Conservation (phyloP, 2,329 filamentous ascomycete species). For the Aspergillus sp. region DNA sequence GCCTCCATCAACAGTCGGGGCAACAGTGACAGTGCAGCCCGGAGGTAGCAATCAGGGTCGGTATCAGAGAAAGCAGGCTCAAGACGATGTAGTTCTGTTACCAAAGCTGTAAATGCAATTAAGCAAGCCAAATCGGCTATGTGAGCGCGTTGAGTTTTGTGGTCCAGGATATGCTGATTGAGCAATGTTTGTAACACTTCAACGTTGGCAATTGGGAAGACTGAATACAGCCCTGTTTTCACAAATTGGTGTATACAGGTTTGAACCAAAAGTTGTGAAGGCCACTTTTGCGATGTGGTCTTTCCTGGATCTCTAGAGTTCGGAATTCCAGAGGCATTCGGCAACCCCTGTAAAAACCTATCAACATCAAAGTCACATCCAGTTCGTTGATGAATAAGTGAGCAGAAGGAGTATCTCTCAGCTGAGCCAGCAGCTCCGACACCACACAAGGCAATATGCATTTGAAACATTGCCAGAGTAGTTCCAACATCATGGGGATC, state of each 20-base stretch:
- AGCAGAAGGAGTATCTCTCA: slow-evolving; percentile 19
- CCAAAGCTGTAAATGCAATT: slow-evolving; percentile 24
- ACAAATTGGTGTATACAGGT: slow-evolving; percentile 21
- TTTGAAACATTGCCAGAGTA: slow-evolving; percentile 20
- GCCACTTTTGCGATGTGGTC: slow-evolving; percentile 18
- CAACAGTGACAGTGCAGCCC: slow-evolving; percentile 21
- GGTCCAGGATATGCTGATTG: slow-evolving; percentile 6
- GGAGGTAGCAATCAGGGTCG: slow-evolving; percentile 24
- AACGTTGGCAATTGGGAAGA: slow-evolving; percentile 24
- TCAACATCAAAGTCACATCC: slow-evolving; percentile 22
- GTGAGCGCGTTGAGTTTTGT: neutral
- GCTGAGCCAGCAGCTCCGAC: slow-evolving; percentile 18
- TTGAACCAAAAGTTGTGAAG: slow-evolving; percentile 14
- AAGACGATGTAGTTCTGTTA: slow-evolving; percentile 25
- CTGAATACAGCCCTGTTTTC: slow-evolving; percentile 22
- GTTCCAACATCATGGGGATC: slow-evolving; percentile 21
- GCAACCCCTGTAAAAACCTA: slow-evolving; percentile 15
- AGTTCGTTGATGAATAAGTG: slow-evolving; percentile 17
- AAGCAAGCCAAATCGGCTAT: slow-evolving; percentile 19
- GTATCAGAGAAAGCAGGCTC: slow-evolving; percentile 19
- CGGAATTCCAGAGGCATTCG: slow-evolving; percentile 11
- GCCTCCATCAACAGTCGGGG: slow-evolving; percentile 23
- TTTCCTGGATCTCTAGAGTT: neutral
- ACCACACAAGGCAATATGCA: slow-evolving; percentile 22
- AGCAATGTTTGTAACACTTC: slow-evolving; percentile 13